Evolutionary conservation across 139 green algal species (phyloP).

Genomic region (Raphidocelis subcapitata): DNA sequence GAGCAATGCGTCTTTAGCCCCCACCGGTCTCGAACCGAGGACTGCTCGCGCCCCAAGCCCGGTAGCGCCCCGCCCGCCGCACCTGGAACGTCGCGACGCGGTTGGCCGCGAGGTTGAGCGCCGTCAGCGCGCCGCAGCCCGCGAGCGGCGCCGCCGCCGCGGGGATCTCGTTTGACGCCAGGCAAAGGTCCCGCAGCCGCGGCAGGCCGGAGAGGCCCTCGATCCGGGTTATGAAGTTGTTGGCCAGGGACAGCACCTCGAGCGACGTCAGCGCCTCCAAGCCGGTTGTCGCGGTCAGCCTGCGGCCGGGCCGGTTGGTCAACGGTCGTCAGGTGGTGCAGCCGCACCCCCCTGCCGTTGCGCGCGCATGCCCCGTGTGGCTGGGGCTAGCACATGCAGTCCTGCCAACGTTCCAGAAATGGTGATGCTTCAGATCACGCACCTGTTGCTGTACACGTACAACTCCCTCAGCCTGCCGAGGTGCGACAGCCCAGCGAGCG

Average conservation of each 20-base stretch:
- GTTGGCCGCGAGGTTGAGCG: constrained; percentile 75
- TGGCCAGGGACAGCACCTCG: constrained; percentile 69
- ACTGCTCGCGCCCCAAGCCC: not conserved
- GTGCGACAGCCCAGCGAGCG: constrained; percentile 50
- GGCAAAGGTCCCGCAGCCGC: constrained; percentile 61
- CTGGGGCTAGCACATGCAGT: not conserved
- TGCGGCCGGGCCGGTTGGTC: not conserved
- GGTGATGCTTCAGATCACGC: not conserved
- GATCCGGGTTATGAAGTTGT: constrained; percentile 72
- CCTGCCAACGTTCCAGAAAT: not conserved
- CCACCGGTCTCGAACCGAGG: not conserved
- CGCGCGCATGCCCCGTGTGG: not conserved
- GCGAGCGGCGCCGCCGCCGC: constrained; percentile 42
- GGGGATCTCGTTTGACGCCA: constrained; percentile 69
- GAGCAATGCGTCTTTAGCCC: not conserved
- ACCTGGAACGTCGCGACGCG: constrained; percentile 70
- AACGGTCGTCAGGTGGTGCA: not conserved
- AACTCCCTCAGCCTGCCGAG: constrained; percentile 51
- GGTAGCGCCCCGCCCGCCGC: not conserved
- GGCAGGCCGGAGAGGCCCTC: constrained; percentile 48
- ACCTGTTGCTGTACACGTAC: constrained; percentile 68
- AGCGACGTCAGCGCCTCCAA: not conserved
- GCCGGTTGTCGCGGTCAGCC: too few relatives aligned
- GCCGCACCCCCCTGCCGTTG: too few relatives aligned
- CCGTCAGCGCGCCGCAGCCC: constrained; percentile 39